A percentile compares a stretch with the other conserved stretches of the same genome.
These are phyloP conservation scores for Phytophthora pseudosyringae DNA, from an alignment of 352 stramenopile species.

Conservation along the genomic window DNA sequence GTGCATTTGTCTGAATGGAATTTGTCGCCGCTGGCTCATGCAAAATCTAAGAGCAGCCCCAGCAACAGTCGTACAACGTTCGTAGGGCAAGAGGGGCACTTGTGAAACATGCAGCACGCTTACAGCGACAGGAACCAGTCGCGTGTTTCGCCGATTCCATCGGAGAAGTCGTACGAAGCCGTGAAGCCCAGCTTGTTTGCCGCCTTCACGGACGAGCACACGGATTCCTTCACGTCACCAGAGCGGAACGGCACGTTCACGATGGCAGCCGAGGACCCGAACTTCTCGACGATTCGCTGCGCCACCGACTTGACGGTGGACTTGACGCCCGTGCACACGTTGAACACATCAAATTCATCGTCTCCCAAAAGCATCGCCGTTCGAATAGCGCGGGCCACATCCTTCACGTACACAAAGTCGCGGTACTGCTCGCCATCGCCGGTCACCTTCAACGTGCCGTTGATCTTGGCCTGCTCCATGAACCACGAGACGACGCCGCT, in stretches of 20 bases:
- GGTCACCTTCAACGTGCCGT: constrained; percentile 81
- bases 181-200: constrained; percentile 76
- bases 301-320: constrained; percentile 72
- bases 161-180: constrained; percentile 66
- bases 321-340: constrained; percentile 85
- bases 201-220: constrained; percentile 75
- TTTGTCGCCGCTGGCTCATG: constrained; percentile 11
- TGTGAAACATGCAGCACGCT: constrained; percentile 1
- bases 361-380: constrained; percentile 75
- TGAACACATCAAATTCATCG: constrained; percentile 84
- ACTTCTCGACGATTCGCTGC: constrained; percentile 72
- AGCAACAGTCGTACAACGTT: constrained; percentile 25
- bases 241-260: constrained; percentile 72
- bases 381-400: constrained; percentile 81
- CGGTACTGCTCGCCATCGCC: constrained; percentile 82
- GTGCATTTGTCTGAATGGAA: constrained; percentile 21
- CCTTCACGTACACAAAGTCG: constrained; percentile 89
- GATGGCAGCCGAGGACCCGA: constrained; percentile 69
- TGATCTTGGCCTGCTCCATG: constrained; percentile 88
- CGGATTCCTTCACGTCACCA: constrained; percentile 84
- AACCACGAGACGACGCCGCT: constrained; percentile 87
- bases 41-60: constrained; percentile 33
- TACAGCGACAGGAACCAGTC: constrained; percentile 76
- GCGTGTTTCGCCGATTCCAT: constrained; percentile 74
- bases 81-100: constrained; percentile 14